Percentiles rank a stretch among this genome's conserved stretches.
Conservation (phyloP, 1,139 yeast species). For the Petasospora fabianii region DNA sequence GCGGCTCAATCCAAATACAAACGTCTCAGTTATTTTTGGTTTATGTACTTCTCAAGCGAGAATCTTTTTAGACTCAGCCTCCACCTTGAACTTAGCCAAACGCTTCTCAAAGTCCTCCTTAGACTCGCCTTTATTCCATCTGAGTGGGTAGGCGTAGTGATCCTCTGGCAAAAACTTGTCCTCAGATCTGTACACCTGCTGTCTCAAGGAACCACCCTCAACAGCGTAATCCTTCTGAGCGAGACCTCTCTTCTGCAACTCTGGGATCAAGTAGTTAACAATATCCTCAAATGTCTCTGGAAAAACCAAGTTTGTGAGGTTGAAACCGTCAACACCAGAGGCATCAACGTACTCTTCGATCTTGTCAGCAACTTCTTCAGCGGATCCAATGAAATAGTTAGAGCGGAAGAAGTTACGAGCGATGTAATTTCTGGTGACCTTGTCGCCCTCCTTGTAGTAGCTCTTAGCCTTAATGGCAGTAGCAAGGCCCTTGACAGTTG, state of each 20-base stretch:
- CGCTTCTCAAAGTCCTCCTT: slow-evolving; percentile 16
- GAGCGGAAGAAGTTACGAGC: slow-evolving; percentile 12
- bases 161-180: slow-evolving; percentile 16
- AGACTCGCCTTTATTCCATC: slow-evolving; percentile 15
- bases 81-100: slow-evolving; percentile 9
- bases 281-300: slow-evolving; percentile 17
- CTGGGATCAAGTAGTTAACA: slow-evolving; percentile 17
- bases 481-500: slow-evolving; percentile 16
- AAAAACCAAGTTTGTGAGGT: slow-evolving; percentile 14
- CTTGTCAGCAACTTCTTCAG: slow-evolving; percentile 16
- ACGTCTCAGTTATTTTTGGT: neutral
- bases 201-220: slow-evolving; percentile 19
- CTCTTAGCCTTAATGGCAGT: slow-evolving; percentile 8
- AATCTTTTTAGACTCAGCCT: slow-evolving; percentile 9
- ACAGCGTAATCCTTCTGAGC: slow-evolving; percentile 19
- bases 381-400: slow-evolving; percentile 15
- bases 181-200: slow-evolving; percentile 13
- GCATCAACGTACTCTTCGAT: slow-evolving; percentile 15
- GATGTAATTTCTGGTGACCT: slow-evolving; percentile 15
- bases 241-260: slow-evolving; percentile 16
- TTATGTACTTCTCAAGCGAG: neutral
- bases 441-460: slow-evolving; percentile 16
- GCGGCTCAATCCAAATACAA: too few species aligned
- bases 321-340: slow-evolving; percentile 16
- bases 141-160: slow-evolving; percentile 15